These are phyloP conservation scores for Vigna angularis DNA, from an alignment of 306 rosid species.

Conservation along the genomic window DNA sequence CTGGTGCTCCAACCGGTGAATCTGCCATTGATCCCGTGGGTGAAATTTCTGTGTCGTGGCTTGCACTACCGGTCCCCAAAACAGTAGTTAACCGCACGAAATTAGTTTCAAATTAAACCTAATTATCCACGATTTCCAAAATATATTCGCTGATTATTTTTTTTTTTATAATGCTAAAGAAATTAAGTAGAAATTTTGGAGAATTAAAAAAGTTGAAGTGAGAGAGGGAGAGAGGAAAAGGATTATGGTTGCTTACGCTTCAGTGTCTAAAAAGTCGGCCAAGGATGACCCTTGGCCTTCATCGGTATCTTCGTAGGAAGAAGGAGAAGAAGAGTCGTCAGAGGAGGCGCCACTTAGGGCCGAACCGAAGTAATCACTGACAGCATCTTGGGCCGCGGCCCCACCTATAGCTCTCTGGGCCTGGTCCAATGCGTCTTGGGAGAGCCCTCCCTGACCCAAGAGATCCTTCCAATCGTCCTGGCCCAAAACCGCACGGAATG, in stretches of 20 bases:
- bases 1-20: slow-evolving; percentile 39
- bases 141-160: too few relatives aligned
- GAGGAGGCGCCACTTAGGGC: neutral
- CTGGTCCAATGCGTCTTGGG: neutral
- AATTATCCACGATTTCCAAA: neutral
- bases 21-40: neutral
- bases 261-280: slow-evolving; percentile 8
- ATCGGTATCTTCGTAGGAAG: too few relatives aligned
- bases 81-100: neutral
- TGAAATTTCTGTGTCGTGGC: neutral
- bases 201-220: too few relatives aligned
- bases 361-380: neutral
- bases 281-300: neutral
- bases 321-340: neutral
- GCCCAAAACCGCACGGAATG: slow-evolving; percentile 35
- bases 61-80: neutral
- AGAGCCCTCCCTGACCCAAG: slow-evolving; percentile 18
- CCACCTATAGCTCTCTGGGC: slow-evolving; percentile 39
- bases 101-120: neutral
- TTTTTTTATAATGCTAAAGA: too few relatives aligned
- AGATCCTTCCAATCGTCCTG: slow-evolving; percentile 30
- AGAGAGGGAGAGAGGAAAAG: too few relatives aligned
- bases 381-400: neutral
- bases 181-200: too few relatives aligned
- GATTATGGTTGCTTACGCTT: slow-evolving; percentile 18